Evolutionary conservation across 139 green algal species (phyloP).

Genomic region (Astrephomene gubernaculifera): DNA sequence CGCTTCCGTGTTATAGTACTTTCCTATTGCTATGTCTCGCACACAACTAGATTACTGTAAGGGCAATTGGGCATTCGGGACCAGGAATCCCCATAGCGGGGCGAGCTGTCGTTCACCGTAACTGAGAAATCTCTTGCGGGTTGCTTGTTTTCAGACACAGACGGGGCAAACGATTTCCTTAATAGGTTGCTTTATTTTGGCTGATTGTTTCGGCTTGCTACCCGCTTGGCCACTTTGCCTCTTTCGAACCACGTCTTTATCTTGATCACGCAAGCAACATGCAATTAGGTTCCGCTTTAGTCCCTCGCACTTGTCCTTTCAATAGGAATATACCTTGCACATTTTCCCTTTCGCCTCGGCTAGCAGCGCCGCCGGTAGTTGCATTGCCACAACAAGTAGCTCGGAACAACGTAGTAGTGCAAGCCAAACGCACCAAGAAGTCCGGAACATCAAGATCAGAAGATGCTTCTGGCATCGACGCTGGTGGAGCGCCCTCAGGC

Average conservation of each 20-base stretch:
- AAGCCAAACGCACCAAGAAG: constrained; percentile 16
- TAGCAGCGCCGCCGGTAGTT: not conserved
- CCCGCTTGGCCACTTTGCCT: not conserved
- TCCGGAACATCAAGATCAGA: not conserved
- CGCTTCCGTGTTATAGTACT: no score
- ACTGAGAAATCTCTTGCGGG: not conserved
- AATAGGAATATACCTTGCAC: not conserved
- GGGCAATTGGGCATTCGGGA: not conserved
- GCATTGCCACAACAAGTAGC: not conserved
- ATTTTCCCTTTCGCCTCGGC: not conserved
- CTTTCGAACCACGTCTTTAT: not conserved
- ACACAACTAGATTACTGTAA: not conserved
- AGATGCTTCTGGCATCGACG: not conserved
- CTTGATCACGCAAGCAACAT: not conserved
- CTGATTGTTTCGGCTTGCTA: not conserved
- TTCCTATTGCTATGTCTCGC: no score
- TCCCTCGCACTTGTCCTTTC: no score
- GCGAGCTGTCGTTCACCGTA: not conserved
- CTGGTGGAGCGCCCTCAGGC: not conserved
- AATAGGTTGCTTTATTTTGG: not conserved
- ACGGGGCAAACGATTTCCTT: not conserved
- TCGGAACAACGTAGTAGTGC: not conserved
- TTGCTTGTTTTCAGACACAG: not conserved
- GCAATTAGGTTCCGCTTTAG: not conserved
- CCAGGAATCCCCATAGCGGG: not conserved